A percentile compares a stretch with the other conserved stretches of the same genome.
phyloP scores from a whole-genome alignment of 495 filamentous ascomycete genomes.

The Apodospora peruviana region DNA sequence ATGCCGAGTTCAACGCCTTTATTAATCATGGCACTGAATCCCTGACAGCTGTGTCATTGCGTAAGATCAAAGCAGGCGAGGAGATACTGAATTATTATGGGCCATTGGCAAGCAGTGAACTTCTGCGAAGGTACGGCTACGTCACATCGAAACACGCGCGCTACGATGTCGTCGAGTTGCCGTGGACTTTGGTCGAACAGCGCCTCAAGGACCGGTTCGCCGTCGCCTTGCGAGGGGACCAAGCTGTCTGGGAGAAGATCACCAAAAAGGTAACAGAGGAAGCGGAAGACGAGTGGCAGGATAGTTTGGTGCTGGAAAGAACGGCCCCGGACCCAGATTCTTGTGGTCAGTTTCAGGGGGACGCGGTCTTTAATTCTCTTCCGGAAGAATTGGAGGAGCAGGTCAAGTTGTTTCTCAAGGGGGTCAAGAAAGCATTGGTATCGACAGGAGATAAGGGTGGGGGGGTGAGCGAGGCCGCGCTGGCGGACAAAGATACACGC shows the following conservation, averaged over 20 bases:
- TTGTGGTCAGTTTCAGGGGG: conserved; percentile 21
- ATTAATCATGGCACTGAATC: conserved; percentile 63
- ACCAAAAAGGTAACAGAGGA: conserved; percentile 6
- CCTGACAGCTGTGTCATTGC: conserved; percentile 62
- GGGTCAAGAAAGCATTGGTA: too few relatives aligned
- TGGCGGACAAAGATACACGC: conserved; percentile 34
- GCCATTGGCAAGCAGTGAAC: conserved; percentile 70
- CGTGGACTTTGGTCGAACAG: conserved; percentile 47
- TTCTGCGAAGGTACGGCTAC: conserved; percentile 86
- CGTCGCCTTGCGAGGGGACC: conserved; percentile 24
- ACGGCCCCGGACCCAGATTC: conserved; percentile 34
- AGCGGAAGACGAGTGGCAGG: conserved; percentile 29
- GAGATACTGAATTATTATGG: conserved; percentile 93
- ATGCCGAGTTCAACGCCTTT: conserved; percentile 75
- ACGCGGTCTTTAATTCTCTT: conserved; percentile 26
- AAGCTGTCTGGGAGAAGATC: conserved; percentile 25
- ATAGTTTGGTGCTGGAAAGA: conserved; percentile 41
- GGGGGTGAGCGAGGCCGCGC: conserved; percentile 9
- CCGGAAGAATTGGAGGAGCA: conserved; percentile 33
- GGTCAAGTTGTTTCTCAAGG: conserved; percentile 36
- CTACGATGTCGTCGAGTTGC: conserved; percentile 79
- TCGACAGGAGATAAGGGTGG: too few relatives aligned
- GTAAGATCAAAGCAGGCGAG: conserved; percentile 60
- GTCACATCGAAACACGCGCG: conserved; percentile 68
- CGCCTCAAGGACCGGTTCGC: conserved; percentile 40